Evolutionary conservation across 371 early-diverging fungal species (phyloP).

Genomic region (Dipsacomyces acuminosporus): DNA sequence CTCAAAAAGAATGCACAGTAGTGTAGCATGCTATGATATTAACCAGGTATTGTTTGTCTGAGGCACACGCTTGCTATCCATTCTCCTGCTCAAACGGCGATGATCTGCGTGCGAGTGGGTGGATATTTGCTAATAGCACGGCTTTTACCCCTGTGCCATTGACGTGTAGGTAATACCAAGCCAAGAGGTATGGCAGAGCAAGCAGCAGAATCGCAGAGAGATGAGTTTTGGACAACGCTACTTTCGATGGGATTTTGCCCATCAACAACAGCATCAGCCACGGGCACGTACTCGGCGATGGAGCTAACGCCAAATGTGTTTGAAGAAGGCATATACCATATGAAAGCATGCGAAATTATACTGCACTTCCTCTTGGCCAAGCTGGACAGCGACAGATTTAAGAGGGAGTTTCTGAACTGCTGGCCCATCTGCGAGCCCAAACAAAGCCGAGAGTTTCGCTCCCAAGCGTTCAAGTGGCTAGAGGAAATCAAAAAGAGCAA

Average conservation of each 20-base stretch:
- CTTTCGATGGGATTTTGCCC: constrained; percentile 43
- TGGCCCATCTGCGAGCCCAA: constrained; percentile 47
- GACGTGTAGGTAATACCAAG: too few relatives aligned
- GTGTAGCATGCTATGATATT: too few relatives aligned
- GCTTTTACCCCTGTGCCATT: too few relatives aligned
- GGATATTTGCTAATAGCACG: too few relatives aligned
- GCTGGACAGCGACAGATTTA: constrained; percentile 22
- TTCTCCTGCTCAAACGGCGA: too few relatives aligned
- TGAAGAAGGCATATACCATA: constrained; percentile 39
- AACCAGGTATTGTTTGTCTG: too few relatives aligned
- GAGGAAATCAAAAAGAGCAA: constrained; percentile 42
- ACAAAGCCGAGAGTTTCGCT: constrained; percentile 47
- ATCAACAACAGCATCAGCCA: neutral
- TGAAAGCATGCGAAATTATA: constrained; percentile 42
- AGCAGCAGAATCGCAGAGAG: constrained; percentile 7
- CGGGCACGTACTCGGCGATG: constrained; percentile 41
- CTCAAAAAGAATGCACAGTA: too few relatives aligned
- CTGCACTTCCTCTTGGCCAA: constrained; percentile 39
- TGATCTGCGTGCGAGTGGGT: too few relatives aligned
- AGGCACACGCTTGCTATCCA: too few relatives aligned
- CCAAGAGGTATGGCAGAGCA: too few relatives aligned
- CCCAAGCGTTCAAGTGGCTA: constrained; percentile 42
- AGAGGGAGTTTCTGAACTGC: constrained; percentile 38
- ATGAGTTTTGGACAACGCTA: constrained; percentile 38
- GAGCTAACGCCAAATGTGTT: constrained; percentile 37